Base-by-base conservation (phyloP, 2,329 filamentous ascomycete species). In the Sporothrix schenckii region DNA sequence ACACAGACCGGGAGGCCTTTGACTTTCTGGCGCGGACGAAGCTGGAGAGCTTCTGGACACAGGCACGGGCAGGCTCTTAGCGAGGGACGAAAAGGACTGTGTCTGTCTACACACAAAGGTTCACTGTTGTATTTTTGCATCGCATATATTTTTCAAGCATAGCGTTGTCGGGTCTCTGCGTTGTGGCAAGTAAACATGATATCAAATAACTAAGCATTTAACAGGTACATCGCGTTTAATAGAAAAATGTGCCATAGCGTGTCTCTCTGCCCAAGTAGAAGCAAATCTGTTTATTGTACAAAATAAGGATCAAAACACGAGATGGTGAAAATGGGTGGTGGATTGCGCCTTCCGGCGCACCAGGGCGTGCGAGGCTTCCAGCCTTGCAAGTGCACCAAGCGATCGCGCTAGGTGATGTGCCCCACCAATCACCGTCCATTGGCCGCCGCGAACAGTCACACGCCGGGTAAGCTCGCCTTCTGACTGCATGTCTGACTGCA, bases 31-130 rank as follows among this genome's bases (percentile, higher is more conserved):
- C 88, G 14, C 87, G 93, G 75, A 88, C 89, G 6, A 97, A 97
- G 83, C 92, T 98, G 86, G 94, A 98, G 76, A 97, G 91, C 76
- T 94, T 99, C 77, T 99, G 95, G 95, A 91, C 91, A 11, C 81
- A 95, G 75, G 94, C 94, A 0, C 97, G 96, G 84, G 63, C 69
- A 21, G 50, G 41, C 27, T 61, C 53, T 11, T 70, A 60, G 53
- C 4, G 54, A 16, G n/a, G 11, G 10, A 52, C 4, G 54, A 19
- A 41, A 21, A n/a, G 54, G 30, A 7, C 10, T 16, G 27, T 3
- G 52, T 34, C 13, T 21, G 14, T 41, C 16, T 41, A 41, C 30
- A 41, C 30, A 3, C 30, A 58, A 58, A n/a, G 30, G 3, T 58
- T 58, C 9, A 30, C 53, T 34, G 19, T 58, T 41, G 7, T 58